Conservation (phyloP, 106 monocot species). For the Cymbidium sinense region DNA sequence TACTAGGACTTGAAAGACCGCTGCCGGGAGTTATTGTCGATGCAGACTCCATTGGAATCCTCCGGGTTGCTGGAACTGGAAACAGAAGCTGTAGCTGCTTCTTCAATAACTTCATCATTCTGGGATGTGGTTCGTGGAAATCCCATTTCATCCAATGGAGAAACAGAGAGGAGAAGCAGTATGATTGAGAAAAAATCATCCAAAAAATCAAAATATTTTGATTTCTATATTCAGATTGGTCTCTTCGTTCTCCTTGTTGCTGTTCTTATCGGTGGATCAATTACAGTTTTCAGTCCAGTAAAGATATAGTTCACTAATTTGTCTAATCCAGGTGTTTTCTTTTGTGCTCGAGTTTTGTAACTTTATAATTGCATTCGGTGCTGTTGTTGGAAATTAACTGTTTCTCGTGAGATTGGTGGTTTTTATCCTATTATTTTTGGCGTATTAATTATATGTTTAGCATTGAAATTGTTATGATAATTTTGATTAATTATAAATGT, state of each 20-base stretch:
- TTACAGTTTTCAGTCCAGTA: neutral
- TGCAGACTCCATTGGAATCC: constrained; percentile 36
- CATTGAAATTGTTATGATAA: no score
- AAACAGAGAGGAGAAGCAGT: neutral
- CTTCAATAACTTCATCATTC: constrained; percentile 33
- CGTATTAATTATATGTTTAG: no score
- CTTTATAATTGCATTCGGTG: no score
- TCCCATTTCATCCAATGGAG: neutral
- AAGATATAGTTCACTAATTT: neutral
- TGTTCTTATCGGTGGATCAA: constrained; percentile 24
- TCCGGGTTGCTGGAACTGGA: constrained; percentile 46
- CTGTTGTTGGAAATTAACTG: no score
- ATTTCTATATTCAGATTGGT: constrained; percentile 16
- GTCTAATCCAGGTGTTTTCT: no score
- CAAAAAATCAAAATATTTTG: constrained; percentile 13
- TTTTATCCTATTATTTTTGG: no score
- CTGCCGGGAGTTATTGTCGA: constrained; percentile 75
- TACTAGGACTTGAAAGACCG: constrained; percentile 64
- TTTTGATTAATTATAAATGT: no score
- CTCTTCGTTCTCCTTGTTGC: constrained; percentile 30
- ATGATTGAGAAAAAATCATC: neutral
- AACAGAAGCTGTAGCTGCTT: constrained; percentile 17
- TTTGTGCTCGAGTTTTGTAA: no score
- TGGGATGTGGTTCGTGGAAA: constrained; percentile 40
- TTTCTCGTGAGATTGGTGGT: no score